These are phyloP conservation scores for Neobulgaria alba DNA, from an alignment of 2,329 filamentous ascomycete species.

Conservation along the genomic window DNA sequence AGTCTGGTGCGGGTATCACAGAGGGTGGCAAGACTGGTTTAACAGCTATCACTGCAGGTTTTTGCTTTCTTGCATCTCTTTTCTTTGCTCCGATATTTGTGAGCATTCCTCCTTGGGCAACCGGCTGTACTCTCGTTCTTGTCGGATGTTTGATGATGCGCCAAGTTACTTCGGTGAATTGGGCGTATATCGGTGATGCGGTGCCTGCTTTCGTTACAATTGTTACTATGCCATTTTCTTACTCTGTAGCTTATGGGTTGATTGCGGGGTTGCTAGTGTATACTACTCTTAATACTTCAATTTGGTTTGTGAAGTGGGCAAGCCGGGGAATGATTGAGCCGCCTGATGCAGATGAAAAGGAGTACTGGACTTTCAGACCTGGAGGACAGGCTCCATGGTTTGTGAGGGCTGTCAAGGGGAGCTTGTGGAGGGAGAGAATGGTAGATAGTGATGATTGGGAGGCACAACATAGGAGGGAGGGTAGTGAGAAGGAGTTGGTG, in stretches of 20 bases:
- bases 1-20: slow-evolving; percentile 67
- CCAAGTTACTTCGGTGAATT: slow-evolving; percentile 67
- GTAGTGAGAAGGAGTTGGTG: slow-evolving; percentile 20
- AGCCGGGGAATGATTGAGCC: slow-evolving; percentile 41
- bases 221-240: slow-evolving; percentile 68
- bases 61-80: slow-evolving; percentile 62
- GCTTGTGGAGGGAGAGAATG: slow-evolving; percentile 13
- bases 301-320: slow-evolving; percentile 40
- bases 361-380: slow-evolving; percentile 47
- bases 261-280: slow-evolving; percentile 55
- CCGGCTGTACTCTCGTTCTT: slow-evolving; percentile 63
- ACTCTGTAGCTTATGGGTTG: slow-evolving; percentile 69
- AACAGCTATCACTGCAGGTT: slow-evolving; percentile 58
- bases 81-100: slow-evolving; percentile 73
- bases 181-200: slow-evolving; percentile 67
- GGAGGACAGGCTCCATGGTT: slow-evolving; percentile 49
- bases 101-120: slow-evolving; percentile 71
- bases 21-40: slow-evolving; percentile 67
- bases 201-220: slow-evolving; percentile 70
- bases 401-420: slow-evolving; percentile 25
- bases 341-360: slow-evolving; percentile 44
- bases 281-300: slow-evolving; percentile 43
- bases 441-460: slow-evolving; percentile 3
- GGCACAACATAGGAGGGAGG: slow-evolving; percentile 11
- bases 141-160: slow-evolving; percentile 73